A percentile compares a stretch with the other conserved stretches of the same genome.
These are phyloP conservation scores for Cucurbita argyrosperma DNA, from an alignment of 306 rosid genomes.

Conservation along the genomic window DNA sequence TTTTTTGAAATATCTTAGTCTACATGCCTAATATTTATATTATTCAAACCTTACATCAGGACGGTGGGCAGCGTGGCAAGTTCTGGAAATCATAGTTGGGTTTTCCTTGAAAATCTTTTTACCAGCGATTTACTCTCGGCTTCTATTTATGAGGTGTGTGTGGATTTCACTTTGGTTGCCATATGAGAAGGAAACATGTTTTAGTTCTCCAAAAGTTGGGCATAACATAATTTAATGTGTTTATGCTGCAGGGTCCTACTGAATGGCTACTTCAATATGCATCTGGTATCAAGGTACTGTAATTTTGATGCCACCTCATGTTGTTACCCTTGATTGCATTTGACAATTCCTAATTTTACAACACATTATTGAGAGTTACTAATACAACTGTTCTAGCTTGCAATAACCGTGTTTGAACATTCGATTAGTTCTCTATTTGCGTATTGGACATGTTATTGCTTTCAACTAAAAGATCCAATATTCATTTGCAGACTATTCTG, in stretches of 20 bases:
- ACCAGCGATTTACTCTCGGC: conserved; percentile 17
- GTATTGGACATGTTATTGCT: background rate
- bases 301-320: background rate
- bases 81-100: conserved; percentile 56
- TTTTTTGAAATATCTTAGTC: background rate
- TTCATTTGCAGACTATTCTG: conserved; percentile 56
- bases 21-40: background rate
- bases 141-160: conserved; percentile 44
- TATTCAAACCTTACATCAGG: conserved; percentile 21
- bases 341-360: background rate
- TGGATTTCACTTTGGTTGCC: conserved; percentile 2
- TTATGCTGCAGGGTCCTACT: conserved; percentile 44
- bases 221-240: conserved; percentile 13
- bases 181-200: background rate
- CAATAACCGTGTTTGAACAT: background rate
- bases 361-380: background rate
- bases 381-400: background rate
- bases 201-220: background rate
- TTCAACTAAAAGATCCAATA: background rate
- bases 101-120: conserved; percentile 26
- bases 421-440: background rate
- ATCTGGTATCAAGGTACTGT: conserved; percentile 63
- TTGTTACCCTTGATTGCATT: background rate
- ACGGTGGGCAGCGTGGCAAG: conserved; percentile 59
- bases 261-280: conserved; percentile 82